phyloP scores from a whole-genome alignment of 2,329 filamentous ascomycete species.

The Cryoendolithus antarcticus region DNA sequence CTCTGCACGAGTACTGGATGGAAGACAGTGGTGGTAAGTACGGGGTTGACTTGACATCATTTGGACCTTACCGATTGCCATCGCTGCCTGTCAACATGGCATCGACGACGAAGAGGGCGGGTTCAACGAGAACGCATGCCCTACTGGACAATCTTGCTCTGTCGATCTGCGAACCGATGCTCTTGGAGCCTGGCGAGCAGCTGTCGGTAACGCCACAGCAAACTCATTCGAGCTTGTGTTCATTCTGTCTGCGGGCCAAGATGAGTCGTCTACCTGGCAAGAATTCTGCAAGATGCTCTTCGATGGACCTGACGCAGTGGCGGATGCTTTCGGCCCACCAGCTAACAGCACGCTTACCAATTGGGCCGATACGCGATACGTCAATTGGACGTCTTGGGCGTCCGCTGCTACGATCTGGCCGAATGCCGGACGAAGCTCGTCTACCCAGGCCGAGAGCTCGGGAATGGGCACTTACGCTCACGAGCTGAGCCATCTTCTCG shows the following conservation, averaged over 20 bases:
- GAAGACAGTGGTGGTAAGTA: slow-evolving; percentile 41
- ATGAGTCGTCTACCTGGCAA: slow-evolving; percentile 45
- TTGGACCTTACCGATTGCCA: slow-evolving; percentile 41
- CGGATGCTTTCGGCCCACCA: slow-evolving; percentile 39
- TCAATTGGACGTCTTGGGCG: slow-evolving; percentile 43
- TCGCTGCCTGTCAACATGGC: slow-evolving; percentile 38
- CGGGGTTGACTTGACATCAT: slow-evolving; percentile 41
- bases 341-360: slow-evolving; percentile 30
- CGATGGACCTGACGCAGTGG: slow-evolving; percentile 33
- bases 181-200: slow-evolving; percentile 36
- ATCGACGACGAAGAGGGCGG: slow-evolving; percentile 30
- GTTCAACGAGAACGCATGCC: slow-evolving; percentile 39
- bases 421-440: slow-evolving; percentile 40
- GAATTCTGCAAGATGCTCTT: slow-evolving; percentile 47
- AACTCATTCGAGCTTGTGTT: slow-evolving; percentile 40
- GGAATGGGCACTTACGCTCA: slow-evolving; percentile 44
- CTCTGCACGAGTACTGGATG: slow-evolving; percentile 47
- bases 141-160: slow-evolving; percentile 29
- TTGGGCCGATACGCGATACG: slow-evolving; percentile 39
- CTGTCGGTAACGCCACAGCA: slow-evolving; percentile 39
- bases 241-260: slow-evolving; percentile 43
- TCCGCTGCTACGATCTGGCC: slow-evolving; percentile 41
- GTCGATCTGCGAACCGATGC: slow-evolving; percentile 39
- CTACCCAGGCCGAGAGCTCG: slow-evolving; percentile 41
- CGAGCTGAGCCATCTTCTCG: slow-evolving; percentile 40